Percentiles rank a stretch among this genome's conserved stretches.
These are phyloP conservation scores for Solanum ahanhuiri DNA, from an alignment of 257 asterid species.

Conservation along the genomic window DNA sequence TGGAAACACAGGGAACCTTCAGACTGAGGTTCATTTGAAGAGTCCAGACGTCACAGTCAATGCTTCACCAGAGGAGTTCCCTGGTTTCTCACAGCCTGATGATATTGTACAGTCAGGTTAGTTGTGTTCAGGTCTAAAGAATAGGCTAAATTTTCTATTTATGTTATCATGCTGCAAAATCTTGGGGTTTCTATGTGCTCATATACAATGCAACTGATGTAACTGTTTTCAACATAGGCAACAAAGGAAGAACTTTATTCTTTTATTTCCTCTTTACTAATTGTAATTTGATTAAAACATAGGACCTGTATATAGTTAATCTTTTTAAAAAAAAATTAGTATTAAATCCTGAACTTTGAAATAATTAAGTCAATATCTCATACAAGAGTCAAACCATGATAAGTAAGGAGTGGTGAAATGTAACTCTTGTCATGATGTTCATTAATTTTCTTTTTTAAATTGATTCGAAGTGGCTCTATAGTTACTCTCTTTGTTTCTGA, in stretches of 20 bases:
- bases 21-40: conserved; percentile 25
- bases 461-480: neutral
- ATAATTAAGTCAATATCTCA: neutral
- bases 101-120: conserved; percentile 61
- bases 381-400: neutral
- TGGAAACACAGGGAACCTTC: conserved; percentile 23
- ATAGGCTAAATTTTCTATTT: neutral
- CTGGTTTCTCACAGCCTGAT: conserved; percentile 58
- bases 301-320: neutral
- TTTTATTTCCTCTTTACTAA: neutral
- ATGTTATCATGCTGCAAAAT: neutral
- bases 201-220: neutral
- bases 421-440: neutral
- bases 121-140: neutral
- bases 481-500: neutral
- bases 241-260: neutral
- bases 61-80: conserved; percentile 40
- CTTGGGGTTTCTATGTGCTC: neutral
- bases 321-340: neutral
- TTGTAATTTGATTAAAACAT: neutral
- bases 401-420: neutral
- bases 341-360: neutral
- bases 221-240: neutral
- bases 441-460: neutral
- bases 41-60: conserved; percentile 21